These are phyloP conservation scores for Ophiostoma ips DNA, from an alignment of 2,329 filamentous ascomycete species.

Conservation along the genomic window DNA sequence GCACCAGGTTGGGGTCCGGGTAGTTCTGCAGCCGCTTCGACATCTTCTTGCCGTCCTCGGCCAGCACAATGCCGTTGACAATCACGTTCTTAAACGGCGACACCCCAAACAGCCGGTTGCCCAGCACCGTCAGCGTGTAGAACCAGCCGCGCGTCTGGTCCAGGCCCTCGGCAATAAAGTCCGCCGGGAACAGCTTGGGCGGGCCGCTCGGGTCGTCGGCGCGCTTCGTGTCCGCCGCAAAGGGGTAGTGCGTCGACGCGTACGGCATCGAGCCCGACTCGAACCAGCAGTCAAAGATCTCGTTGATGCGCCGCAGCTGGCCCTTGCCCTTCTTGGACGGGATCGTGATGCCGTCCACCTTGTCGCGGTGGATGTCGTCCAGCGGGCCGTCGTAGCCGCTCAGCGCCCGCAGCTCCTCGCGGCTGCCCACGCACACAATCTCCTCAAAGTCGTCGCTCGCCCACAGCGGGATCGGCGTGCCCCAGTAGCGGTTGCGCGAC, in stretches of 20 bases:
- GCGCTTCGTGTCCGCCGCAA: slow-evolving; percentile 70
- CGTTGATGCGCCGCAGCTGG: slow-evolving; percentile 45
- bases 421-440: slow-evolving; percentile 71
- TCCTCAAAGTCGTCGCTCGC: slow-evolving; percentile 81
- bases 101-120: slow-evolving; percentile 53
- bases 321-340: slow-evolving; percentile 66
- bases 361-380: slow-evolving; percentile 79
- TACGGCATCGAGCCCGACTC: slow-evolving; percentile 39
- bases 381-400: slow-evolving; percentile 78
- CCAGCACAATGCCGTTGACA: slow-evolving; percentile 40
- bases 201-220: slow-evolving; percentile 48
- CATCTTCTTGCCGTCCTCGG: slow-evolving; percentile 82
- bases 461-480: slow-evolving; percentile 48
- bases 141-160: slow-evolving; percentile 94
- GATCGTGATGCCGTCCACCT: slow-evolving; percentile 88
- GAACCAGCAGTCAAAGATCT: slow-evolving; percentile 47
- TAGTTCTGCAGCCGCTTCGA: slow-evolving; percentile 95
- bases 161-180: slow-evolving; percentile 39
- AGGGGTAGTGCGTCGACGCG: slow-evolving; percentile 43
- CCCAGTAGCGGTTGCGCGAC: slow-evolving; percentile 89
- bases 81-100: slow-evolving; percentile 66
- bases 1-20: slow-evolving; percentile 70
- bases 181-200: slow-evolving; percentile 29
- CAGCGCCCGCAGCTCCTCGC: slow-evolving; percentile 69
- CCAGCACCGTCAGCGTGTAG: slow-evolving; percentile 80